Evolutionary conservation across 1,284 basidiomycete species (phyloP).

Genomic region (Vanrija humicola): DNA sequence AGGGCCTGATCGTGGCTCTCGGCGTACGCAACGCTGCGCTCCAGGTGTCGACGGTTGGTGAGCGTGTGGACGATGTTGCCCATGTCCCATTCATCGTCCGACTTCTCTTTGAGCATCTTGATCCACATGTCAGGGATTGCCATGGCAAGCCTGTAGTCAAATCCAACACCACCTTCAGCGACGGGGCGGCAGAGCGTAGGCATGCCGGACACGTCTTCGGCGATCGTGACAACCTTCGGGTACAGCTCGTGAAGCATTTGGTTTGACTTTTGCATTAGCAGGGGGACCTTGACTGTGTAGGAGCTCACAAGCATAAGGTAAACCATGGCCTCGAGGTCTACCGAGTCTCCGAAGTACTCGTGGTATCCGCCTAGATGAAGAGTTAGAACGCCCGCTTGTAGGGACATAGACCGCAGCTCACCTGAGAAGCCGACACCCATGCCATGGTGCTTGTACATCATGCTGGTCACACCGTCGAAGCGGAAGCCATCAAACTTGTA

Average conservation of each 20-base stretch:
- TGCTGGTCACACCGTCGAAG: slow-evolving; percentile 97
- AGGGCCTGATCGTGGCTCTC: slow-evolving; percentile 98
- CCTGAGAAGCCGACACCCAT: slow-evolving; percentile 95
- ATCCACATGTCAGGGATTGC: slow-evolving; percentile 99
- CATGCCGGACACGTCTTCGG: slow-evolving; percentile 97
- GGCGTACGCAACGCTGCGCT: slow-evolving; percentile 90
- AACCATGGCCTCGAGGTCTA: slow-evolving; percentile 84
- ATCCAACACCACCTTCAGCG: slow-evolving; percentile 81
- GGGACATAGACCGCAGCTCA: slow-evolving; percentile 10
- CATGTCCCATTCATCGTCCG: slow-evolving; percentile 85
- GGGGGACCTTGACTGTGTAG: neutral
- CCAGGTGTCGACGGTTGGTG: slow-evolving; percentile 80
- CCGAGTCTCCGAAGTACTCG: slow-evolving; percentile 86
- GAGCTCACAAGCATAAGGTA: slow-evolving; percentile 89
- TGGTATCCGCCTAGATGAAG: slow-evolving; percentile 69
- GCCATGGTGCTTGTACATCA: slow-evolving; percentile 98
- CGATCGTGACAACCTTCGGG: slow-evolving; percentile 81
- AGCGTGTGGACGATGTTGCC: slow-evolving; percentile 83
- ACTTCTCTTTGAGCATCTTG: slow-evolving; percentile 90
- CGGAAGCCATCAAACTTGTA: slow-evolving; percentile 96
- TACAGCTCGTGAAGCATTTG: slow-evolving; percentile 78
- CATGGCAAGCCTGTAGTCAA: slow-evolving; percentile 97
- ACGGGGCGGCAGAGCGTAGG: slow-evolving; percentile 83
- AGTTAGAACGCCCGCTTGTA: neutral
- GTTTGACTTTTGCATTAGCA: slow-evolving; percentile 67